Evolutionary conservation across 345 rosid species (phyloP).

Genomic region (Linum tenue): DNA sequence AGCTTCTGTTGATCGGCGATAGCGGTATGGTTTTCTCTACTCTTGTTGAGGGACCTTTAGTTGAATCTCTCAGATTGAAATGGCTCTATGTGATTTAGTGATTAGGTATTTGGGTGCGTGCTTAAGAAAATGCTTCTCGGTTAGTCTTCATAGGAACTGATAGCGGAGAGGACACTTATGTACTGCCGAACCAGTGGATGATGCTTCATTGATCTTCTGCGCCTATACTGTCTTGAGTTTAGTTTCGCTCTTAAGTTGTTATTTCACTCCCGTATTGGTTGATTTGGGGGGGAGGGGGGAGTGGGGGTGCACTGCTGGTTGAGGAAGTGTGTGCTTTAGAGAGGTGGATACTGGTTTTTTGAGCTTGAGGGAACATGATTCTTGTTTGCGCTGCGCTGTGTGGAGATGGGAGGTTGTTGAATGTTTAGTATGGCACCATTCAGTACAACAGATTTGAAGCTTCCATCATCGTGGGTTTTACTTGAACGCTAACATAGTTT

Average conservation of each 20-base stretch:
- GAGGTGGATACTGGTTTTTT: background rate
- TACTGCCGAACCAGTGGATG: background rate
- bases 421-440: background rate
- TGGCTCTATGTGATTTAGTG: background rate
- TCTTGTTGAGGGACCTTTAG: background rate
- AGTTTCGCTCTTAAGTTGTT: background rate
- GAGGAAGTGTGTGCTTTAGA: background rate
- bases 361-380: background rate
- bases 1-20: slow-evolving; percentile 27
- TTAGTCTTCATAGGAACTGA: background rate
- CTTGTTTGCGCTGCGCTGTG: background rate
- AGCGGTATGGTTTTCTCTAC: slow-evolving; percentile 20
- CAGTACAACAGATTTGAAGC: background rate
- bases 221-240: background rate
- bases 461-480: background rate
- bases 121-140: background rate
- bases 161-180: background rate
- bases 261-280: no score
- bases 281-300: background rate
- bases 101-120: background rate
- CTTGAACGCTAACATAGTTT: background rate
- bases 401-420: background rate
- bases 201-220: background rate
- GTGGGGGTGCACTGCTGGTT: background rate
- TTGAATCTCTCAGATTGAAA: background rate